Base-by-base conservation (phyloP, 2,329 filamentous ascomycete species). In the Lecanicillium sp. region DNA sequence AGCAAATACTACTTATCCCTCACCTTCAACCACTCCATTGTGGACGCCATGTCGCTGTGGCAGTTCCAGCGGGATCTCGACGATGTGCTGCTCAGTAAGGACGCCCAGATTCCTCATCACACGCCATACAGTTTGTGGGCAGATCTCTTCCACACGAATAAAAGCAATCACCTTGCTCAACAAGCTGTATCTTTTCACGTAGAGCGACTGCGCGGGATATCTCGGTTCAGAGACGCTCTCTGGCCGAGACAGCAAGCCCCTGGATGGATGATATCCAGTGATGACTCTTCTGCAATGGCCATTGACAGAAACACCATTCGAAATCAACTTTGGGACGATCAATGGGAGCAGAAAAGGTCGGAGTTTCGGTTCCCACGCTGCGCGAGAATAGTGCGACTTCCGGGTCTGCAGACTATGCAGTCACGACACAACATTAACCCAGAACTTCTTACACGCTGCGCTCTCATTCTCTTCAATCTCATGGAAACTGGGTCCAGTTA, bases 21-120 rank as follows among this genome's bases (percentile, higher is more conserved):
- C 32, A 57, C 52, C 0, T 59, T 58, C 36, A 62, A 54, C 39
- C 60, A 64, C 43, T 59, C 57, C 30, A 45, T 57, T 28, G 50
- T 60, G 18, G 60, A 64, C 42, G 60, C 56, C 12, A 31, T 62
- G 32, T 57, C 53, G 1, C 44, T 63, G 7, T 46, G 55, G 11
- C 48, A 56, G 4, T 59, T 52, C 50, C 51, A 59, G 25, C 50
- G 52, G 29, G 56, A 63, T 32, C 48, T 64, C 3, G 55, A 59
- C 37, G 50, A 46, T 4, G 48, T 55, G 25, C 51, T 64, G 5
- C 37, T 44, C 22, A 41, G 55, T 28, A 17, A 38, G 4, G 39
- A 48, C 4, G 18, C 42, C 1, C n/a, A 43, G 0, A 39, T 51
- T 3, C 49, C 55, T 2, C 33, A 39, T 4, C 35, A 51, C 11